A percentile compares a stretch with the other conserved stretches of the same genome.
Evolutionary conservation across 1,139 yeast genomes (phyloP).

Genomic region (Blastobotrys elegans): DNA sequence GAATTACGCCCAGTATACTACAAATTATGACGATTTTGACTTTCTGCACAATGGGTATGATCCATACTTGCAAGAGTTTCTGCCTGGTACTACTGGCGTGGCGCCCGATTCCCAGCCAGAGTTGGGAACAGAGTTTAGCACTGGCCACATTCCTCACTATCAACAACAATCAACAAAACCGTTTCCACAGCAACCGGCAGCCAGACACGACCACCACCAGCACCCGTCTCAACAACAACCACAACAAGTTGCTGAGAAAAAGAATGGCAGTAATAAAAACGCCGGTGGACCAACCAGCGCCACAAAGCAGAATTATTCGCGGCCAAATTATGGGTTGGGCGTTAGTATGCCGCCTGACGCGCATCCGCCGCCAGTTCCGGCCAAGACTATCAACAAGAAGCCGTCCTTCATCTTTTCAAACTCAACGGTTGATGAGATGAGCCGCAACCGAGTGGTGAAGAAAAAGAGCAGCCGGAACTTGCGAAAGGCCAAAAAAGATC

Average conservation of each 20-base stretch:
- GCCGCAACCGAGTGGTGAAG: slow-evolving; percentile 9
- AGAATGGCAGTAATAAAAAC: background rate
- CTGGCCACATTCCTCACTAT: background rate
- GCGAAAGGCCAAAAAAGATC: slow-evolving; percentile 11
- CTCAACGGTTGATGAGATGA: slow-evolving; percentile 13
- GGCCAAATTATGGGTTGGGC: slow-evolving; percentile 14
- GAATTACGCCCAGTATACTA: slow-evolving; percentile 1
- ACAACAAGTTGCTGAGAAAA: background rate
- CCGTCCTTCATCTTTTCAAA: slow-evolving; percentile 12
- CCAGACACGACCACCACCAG: background rate
- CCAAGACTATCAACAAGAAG: slow-evolving; percentile 5
- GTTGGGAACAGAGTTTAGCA: background rate
- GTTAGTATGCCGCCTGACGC: slow-evolving; percentile 5
- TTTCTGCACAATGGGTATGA: background rate
- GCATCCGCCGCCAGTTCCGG: slow-evolving; percentile 12
- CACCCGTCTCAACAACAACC: background rate
- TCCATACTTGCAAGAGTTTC: background rate
- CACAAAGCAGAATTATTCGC: slow-evolving; percentile 1
- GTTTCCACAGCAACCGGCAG: slow-evolving; percentile 11
- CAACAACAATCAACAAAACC: background rate
- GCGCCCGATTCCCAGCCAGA: background rate
- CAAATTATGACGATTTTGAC: slow-evolving; percentile 7
- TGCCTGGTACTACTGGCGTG: background rate
- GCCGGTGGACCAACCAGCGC: background rate
- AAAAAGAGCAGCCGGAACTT: slow-evolving; percentile 9